These are phyloP conservation scores for Penicillium salamii DNA, from an alignment of 495 filamentous ascomycete species.

Conservation along the genomic window DNA sequence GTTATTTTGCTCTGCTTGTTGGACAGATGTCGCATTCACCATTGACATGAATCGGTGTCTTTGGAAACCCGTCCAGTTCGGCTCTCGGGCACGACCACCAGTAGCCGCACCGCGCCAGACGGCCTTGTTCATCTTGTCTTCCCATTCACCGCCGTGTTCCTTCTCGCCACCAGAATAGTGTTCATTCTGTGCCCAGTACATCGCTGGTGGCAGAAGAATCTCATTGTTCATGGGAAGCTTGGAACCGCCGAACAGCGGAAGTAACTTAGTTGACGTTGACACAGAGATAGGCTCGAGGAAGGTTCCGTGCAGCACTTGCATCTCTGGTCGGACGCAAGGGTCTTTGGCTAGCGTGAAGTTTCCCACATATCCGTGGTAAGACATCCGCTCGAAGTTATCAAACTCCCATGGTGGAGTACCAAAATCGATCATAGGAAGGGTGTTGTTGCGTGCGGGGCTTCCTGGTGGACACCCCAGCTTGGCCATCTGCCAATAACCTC, in stretches of 20 bases:
- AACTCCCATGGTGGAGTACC: conserved; percentile 26
- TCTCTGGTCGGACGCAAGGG: conserved; percentile 55
- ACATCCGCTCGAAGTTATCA: conserved; percentile 31
- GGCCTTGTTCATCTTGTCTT: conserved; percentile 47
- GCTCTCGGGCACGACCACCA: conserved; percentile 30
- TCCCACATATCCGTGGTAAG: conserved; percentile 52
- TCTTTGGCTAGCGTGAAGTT: conserved; percentile 58
- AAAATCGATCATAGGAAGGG: conserved; percentile 33
- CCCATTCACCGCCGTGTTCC: conserved; percentile 48
- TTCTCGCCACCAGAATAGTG: conserved; percentile 54
- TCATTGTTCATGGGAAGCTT: conserved; percentile 72
- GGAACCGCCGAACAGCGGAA: conserved; percentile 66
- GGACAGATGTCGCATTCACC: conserved; percentile 57
- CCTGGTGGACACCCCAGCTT: conserved; percentile 53
- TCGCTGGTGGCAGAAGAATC: conserved; percentile 65
- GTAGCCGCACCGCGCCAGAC: conserved; percentile 48
- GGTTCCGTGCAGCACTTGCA: conserved; percentile 59
- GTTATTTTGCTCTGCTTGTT: conserved; percentile 23
- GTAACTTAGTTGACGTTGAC: conserved; percentile 50
- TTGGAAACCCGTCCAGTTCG: conserved; percentile 36
- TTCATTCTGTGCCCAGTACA: conserved; percentile 64
- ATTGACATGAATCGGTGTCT: conserved; percentile 53
- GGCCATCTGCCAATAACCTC: conserved; percentile 53
- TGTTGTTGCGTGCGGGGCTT: conserved; percentile 46
- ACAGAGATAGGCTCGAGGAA: conserved; percentile 60